Evolutionary conservation across 2,329 filamentous ascomycete species (phyloP), one percentile per base, ranked within the genome.

Genomic region (Paecilomyces variotii): DNA sequence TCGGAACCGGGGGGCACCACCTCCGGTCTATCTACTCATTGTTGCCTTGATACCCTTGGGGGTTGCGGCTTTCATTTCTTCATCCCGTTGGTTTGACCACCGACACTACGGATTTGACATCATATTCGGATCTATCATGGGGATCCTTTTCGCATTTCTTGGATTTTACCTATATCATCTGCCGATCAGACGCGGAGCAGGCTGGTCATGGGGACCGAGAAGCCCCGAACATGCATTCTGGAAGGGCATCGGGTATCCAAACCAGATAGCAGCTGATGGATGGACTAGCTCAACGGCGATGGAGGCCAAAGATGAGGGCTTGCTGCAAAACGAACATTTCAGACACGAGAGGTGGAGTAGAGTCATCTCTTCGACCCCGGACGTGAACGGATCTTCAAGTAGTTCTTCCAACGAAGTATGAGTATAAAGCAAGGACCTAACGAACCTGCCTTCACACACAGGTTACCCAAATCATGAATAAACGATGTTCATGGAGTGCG

Each of bases 91-190:
- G 83, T 91, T 87, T 60, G 87, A 97, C 72, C 95, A 87, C 76
- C 86, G 90, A 45, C 93, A 97, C 73, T 89, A 93, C 71, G 91
- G 87, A n/a, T 93, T 96, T 71, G 93, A 97, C 64, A 89, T 97
- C 63, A 76, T 97, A 2, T 90, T 89, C 62, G 93, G 93, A n/a
- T 88, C 87, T 57, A 64, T 89, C 11, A 88, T 97, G 61, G 93
- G 93, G 7, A 81, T 87, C 12, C 74, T 86, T 52, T 84, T 84
- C 39, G 84, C 89, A 24, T 86, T 87, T 70, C 85, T 93, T 65
- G 83, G 87, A 2, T 96, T 96, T 78, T 82, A 89, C 26, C 90
- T 87, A 77, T 97, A 96, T 70, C 91, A 97, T 70, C 77, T 94
- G 9, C 90, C 91, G 0, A 85, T 96, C 62, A 79, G 78, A 24